Percentiles rank a stretch among this genome's conserved stretches.
Conservation (phyloP, 257 asterid genomes). For the Jacaranda copaia region DNA sequence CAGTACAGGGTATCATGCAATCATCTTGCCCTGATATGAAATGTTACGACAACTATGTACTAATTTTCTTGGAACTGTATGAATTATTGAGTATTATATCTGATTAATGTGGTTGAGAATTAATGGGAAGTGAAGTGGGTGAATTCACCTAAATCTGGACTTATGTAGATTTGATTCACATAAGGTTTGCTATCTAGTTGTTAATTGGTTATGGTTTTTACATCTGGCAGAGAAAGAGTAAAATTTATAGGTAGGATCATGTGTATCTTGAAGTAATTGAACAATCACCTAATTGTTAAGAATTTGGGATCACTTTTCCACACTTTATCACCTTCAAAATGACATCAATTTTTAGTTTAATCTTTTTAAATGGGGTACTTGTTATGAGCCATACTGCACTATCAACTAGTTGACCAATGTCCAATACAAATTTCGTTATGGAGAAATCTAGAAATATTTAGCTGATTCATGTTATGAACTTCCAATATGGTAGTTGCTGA, state of each 20-base stretch:
- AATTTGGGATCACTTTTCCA: background rate
- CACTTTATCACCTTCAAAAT: no score
- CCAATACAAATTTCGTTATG: background rate
- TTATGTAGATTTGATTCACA: background rate
- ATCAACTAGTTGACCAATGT: background rate
- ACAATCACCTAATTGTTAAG: background rate
- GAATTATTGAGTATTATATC: no score
- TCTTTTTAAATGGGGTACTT: background rate
- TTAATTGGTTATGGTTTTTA: background rate
- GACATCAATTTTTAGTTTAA: no score
- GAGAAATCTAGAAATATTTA: background rate
- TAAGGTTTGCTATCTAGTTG: background rate
- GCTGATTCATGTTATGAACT: background rate
- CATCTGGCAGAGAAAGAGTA: background rate
- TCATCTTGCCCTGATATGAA: background rate
- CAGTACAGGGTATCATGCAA: background rate
- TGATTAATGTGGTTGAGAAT: no score
- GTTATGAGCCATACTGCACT: background rate
- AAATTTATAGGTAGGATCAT: background rate
- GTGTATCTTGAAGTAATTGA: background rate
- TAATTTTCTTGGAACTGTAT: background rate
- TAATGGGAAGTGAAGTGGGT: no score
- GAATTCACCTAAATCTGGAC: background rate
- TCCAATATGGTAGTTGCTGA: background rate
- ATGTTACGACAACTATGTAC: background rate